Evolutionary conservation across 2,329 filamentous ascomycete species (phyloP).

Genomic region (Xylaria hypoxylon): DNA sequence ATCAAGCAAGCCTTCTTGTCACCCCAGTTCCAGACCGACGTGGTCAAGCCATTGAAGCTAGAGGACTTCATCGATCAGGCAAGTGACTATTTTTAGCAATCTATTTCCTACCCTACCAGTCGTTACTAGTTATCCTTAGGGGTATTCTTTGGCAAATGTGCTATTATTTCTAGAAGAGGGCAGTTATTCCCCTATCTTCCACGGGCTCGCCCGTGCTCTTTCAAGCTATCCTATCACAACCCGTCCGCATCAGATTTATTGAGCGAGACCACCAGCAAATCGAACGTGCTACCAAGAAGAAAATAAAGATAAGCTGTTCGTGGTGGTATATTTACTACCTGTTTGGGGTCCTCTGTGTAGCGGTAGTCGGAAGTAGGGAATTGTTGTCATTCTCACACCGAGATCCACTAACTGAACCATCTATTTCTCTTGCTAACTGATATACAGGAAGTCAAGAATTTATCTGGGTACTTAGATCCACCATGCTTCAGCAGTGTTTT

Average conservation of each 20-base stretch:
- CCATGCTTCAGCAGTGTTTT: neutral
- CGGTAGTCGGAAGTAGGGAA: neutral
- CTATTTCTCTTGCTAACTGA: conserved; percentile 21
- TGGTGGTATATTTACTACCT: neutral
- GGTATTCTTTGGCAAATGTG: no score
- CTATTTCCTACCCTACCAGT: neutral
- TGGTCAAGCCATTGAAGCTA: conserved; percentile 98
- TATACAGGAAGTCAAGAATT: conserved; percentile 85
- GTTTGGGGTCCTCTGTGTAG: neutral
- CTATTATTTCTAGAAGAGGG: no score
- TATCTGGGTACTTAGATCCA: conserved; percentile 69
- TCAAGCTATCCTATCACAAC: no score
- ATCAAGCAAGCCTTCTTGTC: conserved; percentile 97
- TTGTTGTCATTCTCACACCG: no score
- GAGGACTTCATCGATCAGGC: conserved; percentile 97
- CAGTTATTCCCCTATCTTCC: neutral
- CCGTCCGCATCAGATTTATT: no score
- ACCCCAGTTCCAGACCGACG: conserved; percentile 99
- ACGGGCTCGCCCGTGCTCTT: no score
- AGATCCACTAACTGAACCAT: no score
- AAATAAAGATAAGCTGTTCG: neutral
- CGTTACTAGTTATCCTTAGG: no score
- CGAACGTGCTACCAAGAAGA: no score
- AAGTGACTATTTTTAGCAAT: conserved; percentile 10
- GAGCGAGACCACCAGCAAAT: no score